Conservation (phyloP, 2,329 filamentous ascomycete genomes). For the Hypoxylon sp. region DNA sequence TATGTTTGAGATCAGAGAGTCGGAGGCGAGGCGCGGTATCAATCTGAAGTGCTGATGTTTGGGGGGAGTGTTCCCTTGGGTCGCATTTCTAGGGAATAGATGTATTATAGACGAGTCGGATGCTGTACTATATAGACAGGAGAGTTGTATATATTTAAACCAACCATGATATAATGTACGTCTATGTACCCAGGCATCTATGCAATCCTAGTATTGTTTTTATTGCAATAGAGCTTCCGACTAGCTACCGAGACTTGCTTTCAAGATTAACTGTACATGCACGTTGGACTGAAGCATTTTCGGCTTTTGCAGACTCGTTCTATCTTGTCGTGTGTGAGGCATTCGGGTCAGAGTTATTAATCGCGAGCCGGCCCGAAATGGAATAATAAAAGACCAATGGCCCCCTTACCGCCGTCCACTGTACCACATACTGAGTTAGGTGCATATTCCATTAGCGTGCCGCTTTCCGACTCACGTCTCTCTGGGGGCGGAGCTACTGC, state of each 20-base stretch:
- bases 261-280: not conserved
- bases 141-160: slow-evolving; percentile 5
- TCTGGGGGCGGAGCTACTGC: slow-evolving; percentile 18
- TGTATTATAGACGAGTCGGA: not conserved
- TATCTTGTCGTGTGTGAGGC: not conserved
- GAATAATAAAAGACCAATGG: not conserved
- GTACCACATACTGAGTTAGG: not conserved
- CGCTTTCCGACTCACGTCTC: slow-evolving; percentile 8
- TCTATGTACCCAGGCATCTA: not conserved
- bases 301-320: not conserved
- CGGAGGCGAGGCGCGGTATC: slow-evolving; percentile 84
- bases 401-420: not conserved
- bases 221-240: not conserved
- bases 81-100: not conserved
- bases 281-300: not conserved
- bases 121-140: not conserved
- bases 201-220: not conserved
- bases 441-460: slow-evolving; percentile 7
- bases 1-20: slow-evolving; percentile 96
- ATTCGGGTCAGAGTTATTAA: not conserved
- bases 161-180: slow-evolving; percentile 4
- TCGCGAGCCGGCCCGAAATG: not conserved
- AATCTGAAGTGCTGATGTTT: slow-evolving; percentile 79
- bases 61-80: not conserved
- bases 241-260: not conserved